Evolutionary conservation across 345 rosid species (phyloP).

Genomic region (Brassica juncea): DNA sequence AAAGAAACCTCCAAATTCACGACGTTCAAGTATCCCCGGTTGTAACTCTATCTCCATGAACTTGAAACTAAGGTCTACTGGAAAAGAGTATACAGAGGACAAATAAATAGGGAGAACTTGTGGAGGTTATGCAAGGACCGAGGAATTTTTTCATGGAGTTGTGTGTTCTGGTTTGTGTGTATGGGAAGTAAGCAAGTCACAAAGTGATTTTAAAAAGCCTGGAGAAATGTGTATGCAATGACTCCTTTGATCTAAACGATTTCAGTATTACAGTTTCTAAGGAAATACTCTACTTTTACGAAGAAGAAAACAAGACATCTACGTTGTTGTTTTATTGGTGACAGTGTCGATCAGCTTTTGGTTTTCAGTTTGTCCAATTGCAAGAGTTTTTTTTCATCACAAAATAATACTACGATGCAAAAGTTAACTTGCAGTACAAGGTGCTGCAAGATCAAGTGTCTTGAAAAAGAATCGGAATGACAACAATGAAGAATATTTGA

Average conservation of each 20-base stretch:
- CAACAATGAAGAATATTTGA: too few species aligned
- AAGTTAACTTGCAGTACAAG: too few species aligned
- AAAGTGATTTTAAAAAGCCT: background rate
- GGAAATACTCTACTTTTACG: too few species aligned
- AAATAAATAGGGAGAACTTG: background rate
- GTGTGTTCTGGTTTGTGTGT: background rate
- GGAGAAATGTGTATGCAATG: background rate
- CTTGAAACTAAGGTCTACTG: background rate
- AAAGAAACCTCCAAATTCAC: conserved; percentile 13
- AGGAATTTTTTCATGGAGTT: conserved; percentile 4
- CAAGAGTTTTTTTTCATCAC: too few species aligned
- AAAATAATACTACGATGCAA: too few species aligned
- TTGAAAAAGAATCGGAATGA: too few species aligned
- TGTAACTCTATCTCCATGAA: conserved; percentile 1
- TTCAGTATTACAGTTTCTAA: too few species aligned
- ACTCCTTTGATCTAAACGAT: background rate
- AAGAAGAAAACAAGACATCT: too few species aligned
- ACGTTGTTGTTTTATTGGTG: too few species aligned
- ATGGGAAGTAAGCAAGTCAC: background rate
- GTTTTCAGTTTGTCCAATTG: too few species aligned
- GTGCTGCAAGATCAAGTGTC: too few species aligned
- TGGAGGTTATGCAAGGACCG: background rate
- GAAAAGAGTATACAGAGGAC: background rate
- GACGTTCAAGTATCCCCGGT: background rate
- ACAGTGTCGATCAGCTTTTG: too few species aligned